Conservation (phyloP, 1,284 basidiomycete species). For the Cryptococcus sp. region DNA sequence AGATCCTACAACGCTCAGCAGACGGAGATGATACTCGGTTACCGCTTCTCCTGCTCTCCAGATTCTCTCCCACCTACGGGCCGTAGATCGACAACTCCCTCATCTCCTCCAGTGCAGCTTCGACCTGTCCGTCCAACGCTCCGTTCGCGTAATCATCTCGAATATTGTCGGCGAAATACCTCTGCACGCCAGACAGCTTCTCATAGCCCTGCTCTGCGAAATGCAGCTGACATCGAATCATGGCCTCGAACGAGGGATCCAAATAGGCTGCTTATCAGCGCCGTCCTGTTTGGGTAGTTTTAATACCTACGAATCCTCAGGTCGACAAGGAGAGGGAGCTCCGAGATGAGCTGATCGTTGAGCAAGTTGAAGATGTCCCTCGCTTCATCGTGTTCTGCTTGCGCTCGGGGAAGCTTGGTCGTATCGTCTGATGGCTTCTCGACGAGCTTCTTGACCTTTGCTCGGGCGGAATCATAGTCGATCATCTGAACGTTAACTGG, state of each 20-base stretch:
- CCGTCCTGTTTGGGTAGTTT: background rate
- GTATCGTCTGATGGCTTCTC: conserved; percentile 94
- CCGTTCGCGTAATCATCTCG: conserved; percentile 96
- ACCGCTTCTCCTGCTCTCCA: background rate
- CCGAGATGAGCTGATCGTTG: conserved; percentile 84
- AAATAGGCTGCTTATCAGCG: conserved; percentile 57
- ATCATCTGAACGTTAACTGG: conserved; percentile 59
- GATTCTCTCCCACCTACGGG: conserved; percentile 9
- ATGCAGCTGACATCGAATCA: conserved; percentile 95
- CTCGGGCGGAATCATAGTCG: conserved; percentile 90
- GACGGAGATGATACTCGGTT: background rate
- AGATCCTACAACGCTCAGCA: no score
- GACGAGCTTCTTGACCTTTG: conserved; percentile 78
- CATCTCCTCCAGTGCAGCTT: conserved; percentile 93
- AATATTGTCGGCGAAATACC: conserved; percentile 85
- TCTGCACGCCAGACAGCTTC: conserved; percentile 91
- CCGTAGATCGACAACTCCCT: conserved; percentile 83
- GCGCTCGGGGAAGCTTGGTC: conserved; percentile 80
- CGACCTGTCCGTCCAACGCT: conserved; percentile 90
- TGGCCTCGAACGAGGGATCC: conserved; percentile 97
- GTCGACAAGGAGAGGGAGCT: conserved; percentile 88
- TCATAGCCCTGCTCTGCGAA: conserved; percentile 98
- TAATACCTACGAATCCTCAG: conserved; percentile 68
- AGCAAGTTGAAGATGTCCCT: conserved; percentile 89
- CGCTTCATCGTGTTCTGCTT: conserved; percentile 90